These are phyloP conservation scores for Pyrus bretschneideri DNA, from an alignment of 306 rosid genomes.

Conservation along the genomic window DNA sequence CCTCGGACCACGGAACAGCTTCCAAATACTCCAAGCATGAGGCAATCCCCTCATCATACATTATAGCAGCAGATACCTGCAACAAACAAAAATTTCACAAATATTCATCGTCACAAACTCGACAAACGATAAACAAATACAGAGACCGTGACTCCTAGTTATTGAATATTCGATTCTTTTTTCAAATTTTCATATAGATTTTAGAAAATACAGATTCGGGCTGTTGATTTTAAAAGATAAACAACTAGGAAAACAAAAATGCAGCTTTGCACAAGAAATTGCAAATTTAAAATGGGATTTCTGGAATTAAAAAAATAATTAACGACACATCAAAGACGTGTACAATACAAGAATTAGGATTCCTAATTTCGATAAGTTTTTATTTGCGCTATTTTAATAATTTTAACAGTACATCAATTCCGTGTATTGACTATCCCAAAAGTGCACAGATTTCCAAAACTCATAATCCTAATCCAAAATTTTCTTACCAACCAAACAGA, in stretches of 20 bases:
- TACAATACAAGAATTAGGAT: not conserved
- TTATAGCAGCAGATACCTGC: constrained; percentile 77
- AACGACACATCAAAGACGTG: too few relatives aligned
- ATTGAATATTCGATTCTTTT: too few relatives aligned
- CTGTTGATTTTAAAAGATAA: not conserved
- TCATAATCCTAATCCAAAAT: not conserved
- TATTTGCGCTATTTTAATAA: too few relatives aligned
- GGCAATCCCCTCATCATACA: constrained; percentile 69
- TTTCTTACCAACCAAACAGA: constrained; percentile 17
- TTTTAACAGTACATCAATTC: too few relatives aligned
- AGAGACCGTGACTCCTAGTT: not conserved
- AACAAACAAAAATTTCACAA: not conserved
- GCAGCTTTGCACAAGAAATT: not conserved
- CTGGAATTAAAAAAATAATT: not conserved
- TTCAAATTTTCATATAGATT: not conserved
- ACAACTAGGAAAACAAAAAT: not conserved
- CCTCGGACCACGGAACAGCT: constrained; percentile 81
- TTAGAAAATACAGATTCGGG: not conserved
- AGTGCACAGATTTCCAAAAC: not conserved
- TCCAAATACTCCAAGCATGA: constrained; percentile 77
- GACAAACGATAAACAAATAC: not conserved
- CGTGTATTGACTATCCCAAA: not conserved
- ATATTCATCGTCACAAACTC: not conserved
- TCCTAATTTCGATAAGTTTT: not conserved
- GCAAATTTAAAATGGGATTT: not conserved